These are phyloP conservation scores for Cyclanthera cordifolia DNA, from an alignment of 306 rosid genomes.

Conservation along the genomic window DNA sequence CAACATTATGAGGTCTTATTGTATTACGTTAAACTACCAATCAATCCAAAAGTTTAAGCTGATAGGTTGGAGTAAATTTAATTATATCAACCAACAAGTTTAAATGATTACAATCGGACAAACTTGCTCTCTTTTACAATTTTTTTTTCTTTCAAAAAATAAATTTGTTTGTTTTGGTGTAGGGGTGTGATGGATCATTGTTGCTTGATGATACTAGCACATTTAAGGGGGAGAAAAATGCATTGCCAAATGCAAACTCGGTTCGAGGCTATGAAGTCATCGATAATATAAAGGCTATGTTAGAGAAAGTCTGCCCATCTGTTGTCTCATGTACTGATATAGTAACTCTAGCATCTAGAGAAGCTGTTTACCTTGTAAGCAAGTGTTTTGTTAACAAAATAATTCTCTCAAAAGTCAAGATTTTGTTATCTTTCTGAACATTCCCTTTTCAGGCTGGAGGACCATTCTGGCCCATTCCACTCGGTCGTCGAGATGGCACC, in stretches of 20 bases:
- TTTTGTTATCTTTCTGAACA: constrained; percentile 8
- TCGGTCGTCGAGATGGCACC: constrained; percentile 77
- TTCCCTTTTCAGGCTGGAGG: constrained; percentile 43
- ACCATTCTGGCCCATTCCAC: constrained; percentile 51
- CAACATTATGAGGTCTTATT: not conserved
- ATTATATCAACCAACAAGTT: too few species aligned
- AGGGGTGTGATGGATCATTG: constrained; percentile 87
- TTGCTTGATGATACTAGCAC: constrained; percentile 64
- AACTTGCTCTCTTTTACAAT: too few species aligned
- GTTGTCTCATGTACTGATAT: constrained; percentile 81
- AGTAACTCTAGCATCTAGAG: constrained; percentile 65
- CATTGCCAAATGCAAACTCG: constrained; percentile 50
- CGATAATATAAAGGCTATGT: constrained; percentile 52
- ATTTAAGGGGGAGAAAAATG: constrained; percentile 70
- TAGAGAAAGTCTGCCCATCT: constrained; percentile 72
- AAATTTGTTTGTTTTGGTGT: not conserved
- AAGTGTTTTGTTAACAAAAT: not conserved
- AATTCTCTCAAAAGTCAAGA: not conserved
- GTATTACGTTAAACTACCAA: too few species aligned
- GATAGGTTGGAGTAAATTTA: too few species aligned
- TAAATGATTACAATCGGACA: too few species aligned
- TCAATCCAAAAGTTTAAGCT: too few species aligned
- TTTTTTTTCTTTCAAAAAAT: too few species aligned
- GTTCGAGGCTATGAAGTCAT: constrained; percentile 73
- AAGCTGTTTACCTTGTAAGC: constrained; percentile 67